Conservation (phyloP, 1,284 basidiomycete genomes). For the Xerocomus amazonicus region DNA sequence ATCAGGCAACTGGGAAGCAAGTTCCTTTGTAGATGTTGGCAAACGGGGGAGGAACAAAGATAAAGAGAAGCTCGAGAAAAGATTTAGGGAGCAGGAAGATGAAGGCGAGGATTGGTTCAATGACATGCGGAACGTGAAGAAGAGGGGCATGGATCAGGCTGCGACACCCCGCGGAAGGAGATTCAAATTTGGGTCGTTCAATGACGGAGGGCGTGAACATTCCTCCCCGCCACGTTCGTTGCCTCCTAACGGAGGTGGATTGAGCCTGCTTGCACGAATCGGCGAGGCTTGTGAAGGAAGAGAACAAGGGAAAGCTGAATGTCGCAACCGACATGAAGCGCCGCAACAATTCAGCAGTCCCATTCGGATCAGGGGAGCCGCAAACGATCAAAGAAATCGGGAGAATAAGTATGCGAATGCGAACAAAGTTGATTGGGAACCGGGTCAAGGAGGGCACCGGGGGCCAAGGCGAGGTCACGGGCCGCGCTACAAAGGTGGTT, state of each 20-base stretch:
- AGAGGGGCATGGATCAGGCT: slow-evolving; percentile 20
- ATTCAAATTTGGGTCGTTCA: slow-evolving; percentile 38
- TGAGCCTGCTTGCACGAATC: slow-evolving; percentile 32
- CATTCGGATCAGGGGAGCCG: slow-evolving; percentile 33
- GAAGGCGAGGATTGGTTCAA: slow-evolving; percentile 66
- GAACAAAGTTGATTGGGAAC: slow-evolving; percentile 16
- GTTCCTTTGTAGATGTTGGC: slow-evolving; percentile 59
- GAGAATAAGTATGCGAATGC: not conserved
- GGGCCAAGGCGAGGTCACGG: slow-evolving; percentile 20
- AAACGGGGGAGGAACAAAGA: slow-evolving; percentile 59
- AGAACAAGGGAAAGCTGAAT: slow-evolving; percentile 8
- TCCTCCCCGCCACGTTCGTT: slow-evolving; percentile 11
- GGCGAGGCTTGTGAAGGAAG: slow-evolving; percentile 17
- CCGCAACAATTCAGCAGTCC: slow-evolving; percentile 5
- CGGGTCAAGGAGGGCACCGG: slow-evolving; percentile 18
- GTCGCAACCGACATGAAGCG: slow-evolving; percentile 10
- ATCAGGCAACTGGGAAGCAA: slow-evolving; percentile 42
- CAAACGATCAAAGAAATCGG: slow-evolving; percentile 18
- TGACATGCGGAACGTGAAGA: slow-evolving; percentile 25
- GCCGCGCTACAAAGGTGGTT: slow-evolving; percentile 50
- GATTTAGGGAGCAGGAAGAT: slow-evolving; percentile 44
- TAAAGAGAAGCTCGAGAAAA: slow-evolving; percentile 50
- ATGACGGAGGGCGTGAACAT: slow-evolving; percentile 19
- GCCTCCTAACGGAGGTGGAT: slow-evolving; percentile 5
- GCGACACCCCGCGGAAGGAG: slow-evolving; percentile 26